Evolutionary conservation across 1,284 basidiomycete genomes (phyloP).

Genomic region (Ceratobasidium theobromae): DNA sequence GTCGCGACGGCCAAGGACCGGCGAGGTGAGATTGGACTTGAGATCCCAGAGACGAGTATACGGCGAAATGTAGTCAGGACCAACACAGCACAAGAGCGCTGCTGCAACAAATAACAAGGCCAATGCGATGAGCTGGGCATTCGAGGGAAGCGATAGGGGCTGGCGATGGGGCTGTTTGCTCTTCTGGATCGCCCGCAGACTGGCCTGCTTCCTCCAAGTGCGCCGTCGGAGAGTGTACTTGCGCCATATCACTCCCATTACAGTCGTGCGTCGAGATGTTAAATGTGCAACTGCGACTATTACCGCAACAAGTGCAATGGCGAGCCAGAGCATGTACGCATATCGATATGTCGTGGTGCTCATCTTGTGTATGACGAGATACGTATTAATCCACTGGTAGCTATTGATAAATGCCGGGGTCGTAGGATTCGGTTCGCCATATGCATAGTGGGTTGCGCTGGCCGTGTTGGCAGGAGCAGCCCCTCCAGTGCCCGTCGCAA

Average conservation of each 20-base stretch:
- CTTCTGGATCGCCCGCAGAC: constrained; percentile 30
- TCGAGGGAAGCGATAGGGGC: constrained; percentile 59
- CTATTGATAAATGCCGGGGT: constrained; percentile 51
- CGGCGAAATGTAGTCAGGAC: constrained; percentile 75
- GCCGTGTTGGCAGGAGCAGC: constrained; percentile 16
- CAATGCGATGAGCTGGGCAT: constrained; percentile 58
- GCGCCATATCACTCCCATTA: constrained; percentile 33
- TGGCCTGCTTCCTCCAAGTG: constrained; percentile 34
- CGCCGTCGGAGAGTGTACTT: constrained; percentile 32
- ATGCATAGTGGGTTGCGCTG: constrained; percentile 24
- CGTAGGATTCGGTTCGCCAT: constrained; percentile 47
- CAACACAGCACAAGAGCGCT: constrained; percentile 57
- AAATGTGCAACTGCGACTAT: constrained; percentile 42
- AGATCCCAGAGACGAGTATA: constrained; percentile 51
- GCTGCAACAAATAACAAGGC: constrained; percentile 49
- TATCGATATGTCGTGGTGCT: constrained; percentile 57
- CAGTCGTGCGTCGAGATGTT: constrained; percentile 20
- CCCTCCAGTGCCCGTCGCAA: constrained; percentile 15
- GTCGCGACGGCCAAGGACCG: constrained; percentile 9
- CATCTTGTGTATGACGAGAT: constrained; percentile 56
- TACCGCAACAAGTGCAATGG: constrained; percentile 38
- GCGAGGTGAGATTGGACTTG: constrained; percentile 36
- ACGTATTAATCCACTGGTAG: constrained; percentile 57
- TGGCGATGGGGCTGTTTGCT: constrained; percentile 45
- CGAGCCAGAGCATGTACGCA: constrained; percentile 54